A percentile compares a stretch with the other conserved stretches of the same genome.
Evolutionary conservation across 1,139 yeast genomes (phyloP).

Genomic region (Sugiyamaella novakii): DNA sequence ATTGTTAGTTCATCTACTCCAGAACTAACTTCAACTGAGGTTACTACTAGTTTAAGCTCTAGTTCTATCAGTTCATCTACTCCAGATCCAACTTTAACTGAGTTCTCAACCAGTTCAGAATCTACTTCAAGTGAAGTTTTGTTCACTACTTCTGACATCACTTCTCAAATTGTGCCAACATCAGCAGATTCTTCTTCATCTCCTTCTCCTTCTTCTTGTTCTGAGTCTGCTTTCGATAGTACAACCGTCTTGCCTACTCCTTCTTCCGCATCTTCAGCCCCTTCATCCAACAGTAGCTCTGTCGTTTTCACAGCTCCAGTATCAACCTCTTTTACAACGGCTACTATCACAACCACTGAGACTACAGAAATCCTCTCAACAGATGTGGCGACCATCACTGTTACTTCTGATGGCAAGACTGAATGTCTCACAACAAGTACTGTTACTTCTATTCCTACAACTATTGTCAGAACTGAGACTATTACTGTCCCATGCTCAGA

Average conservation of each 20-base stretch:
- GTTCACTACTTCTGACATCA: background rate
- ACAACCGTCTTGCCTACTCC: background rate
- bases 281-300: background rate
- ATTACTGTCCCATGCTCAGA: constrained; percentile 3
- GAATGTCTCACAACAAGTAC: background rate
- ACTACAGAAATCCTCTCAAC: background rate
- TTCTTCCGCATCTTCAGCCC: background rate
- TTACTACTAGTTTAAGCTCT: too few species aligned
- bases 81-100: too few species aligned
- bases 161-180: background rate
- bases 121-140: too few species aligned
- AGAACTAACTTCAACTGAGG: background rate
- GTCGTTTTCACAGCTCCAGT: background rate
- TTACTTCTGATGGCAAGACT: background rate
- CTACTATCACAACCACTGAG: constrained; percentile 1
- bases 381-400: background rate
- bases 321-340: background rate
- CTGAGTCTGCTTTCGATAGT: too few species aligned
- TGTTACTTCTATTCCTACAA: background rate
- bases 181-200: background rate
- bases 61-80: too few species aligned
- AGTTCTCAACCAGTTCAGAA: too few species aligned
- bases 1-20: background rate
- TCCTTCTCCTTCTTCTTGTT: background rate
- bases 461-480: constrained; percentile 6